Evolutionary conservation across 2,329 filamentous ascomycete species (phyloP), one percentile per base, ranked within the genome.

Genomic region (Paracamarosporium sp.): DNA sequence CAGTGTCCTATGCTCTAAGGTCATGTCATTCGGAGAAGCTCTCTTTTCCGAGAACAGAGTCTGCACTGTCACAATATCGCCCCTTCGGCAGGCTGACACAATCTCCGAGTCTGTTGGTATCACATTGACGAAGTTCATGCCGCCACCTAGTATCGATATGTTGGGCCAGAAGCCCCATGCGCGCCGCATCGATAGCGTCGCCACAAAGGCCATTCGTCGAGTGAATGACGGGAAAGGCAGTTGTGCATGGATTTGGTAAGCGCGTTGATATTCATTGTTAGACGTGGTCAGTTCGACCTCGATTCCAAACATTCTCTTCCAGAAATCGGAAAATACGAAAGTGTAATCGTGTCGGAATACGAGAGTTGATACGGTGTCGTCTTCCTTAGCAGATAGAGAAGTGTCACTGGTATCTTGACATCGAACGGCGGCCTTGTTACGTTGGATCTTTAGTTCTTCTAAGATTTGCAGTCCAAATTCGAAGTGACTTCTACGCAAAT

Each of bases 21-120:
- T 17, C 28, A 55, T 41, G 41, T 58, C 51, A 27, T 38, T 58
- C 13, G 56, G 56, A 1, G 56, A n/a, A 17, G 56, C 56, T 15
- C 46, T 51, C n/a, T 22, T 38, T 20, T 45, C 28, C 1, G 15
- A n/a, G 30, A 58, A 55, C 1, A 58, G 24, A 12, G 38, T 45
- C 3, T n/a, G 44, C 2, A 58, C 51, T 9, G 56, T 45, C 28
- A 55, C 13, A 20, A 41, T 9, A 55, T 58, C 56, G 4, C 56
- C 56, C 33, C 28, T 58, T 9, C 43, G 36, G 27, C 56, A 58
- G n/a, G 56, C 56, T 17, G 1, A 12, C 2, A 58, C 46, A 15
- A 55, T 55, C 2, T 54, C 45, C 1, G 51, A 50, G 4, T 55
- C 45, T 6, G n/a, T 30, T 2, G 50, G 30, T 4, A 58, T 25